A percentile compares a stretch with the other conserved stretches of the same genome.
Evolutionary conservation across 2,329 filamentous ascomycete genomes (phyloP).

Genomic region (Sporothrix phasma): DNA sequence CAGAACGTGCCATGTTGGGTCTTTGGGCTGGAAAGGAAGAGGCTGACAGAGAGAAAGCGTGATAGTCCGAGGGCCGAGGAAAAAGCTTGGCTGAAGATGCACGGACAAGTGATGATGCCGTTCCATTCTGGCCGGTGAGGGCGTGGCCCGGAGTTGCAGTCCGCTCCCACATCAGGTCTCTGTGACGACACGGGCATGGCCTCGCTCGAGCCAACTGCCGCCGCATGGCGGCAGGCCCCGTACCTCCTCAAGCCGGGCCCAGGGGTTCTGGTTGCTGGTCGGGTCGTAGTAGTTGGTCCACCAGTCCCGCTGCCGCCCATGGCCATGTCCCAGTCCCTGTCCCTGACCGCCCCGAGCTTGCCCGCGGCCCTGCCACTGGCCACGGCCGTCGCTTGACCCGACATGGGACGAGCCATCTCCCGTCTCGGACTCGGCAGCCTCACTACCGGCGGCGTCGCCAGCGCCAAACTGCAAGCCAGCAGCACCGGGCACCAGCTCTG

Average conservation of each 20-base stretch:
- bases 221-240: conserved; percentile 32
- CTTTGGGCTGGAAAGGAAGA: neutral
- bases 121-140: no score
- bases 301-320: conserved; percentile 32
- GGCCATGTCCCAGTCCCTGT: neutral
- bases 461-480: neutral
- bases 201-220: conserved; percentile 35
- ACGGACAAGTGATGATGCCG: neutral
- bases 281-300: conserved; percentile 61
- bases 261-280: conserved; percentile 62
- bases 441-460: neutral
- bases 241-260: conserved; percentile 47
- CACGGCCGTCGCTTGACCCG: neutral
- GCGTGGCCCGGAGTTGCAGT: no score
- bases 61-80: neutral
- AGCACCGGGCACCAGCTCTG: neutral
- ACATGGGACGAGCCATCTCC: neutral
- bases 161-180: neutral
- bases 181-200: neutral
- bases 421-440: neutral
- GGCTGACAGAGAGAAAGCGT: neutral
- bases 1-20: neutral
- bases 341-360: neutral
- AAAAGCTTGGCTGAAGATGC: neutral
- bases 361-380: neutral